Conservation (phyloP, 768 basidiomycete genomes). For the Pisolithus marmoratus region DNA sequence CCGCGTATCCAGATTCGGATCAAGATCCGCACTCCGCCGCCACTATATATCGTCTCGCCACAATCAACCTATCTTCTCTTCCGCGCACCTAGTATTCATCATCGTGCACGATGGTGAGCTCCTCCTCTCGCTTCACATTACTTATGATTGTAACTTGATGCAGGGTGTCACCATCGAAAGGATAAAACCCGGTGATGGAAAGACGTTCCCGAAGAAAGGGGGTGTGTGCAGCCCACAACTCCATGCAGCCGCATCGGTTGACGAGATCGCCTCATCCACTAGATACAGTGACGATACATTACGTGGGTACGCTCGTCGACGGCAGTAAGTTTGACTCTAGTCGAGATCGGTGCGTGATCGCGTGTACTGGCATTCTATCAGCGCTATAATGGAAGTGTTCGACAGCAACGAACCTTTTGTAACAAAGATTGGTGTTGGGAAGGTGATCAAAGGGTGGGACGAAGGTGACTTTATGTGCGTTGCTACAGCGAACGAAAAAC, state of each 20-base stretch:
- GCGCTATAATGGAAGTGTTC: constrained; percentile 5
- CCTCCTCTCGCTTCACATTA: constrained; percentile 1
- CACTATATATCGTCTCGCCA: constrained; percentile 31
- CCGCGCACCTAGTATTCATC: constrained; percentile 23
- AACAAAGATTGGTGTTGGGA: constrained; percentile 71
- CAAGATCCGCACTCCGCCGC: constrained; percentile 70
- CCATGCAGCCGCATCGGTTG: constrained; percentile 1
- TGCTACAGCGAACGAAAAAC: neutral
- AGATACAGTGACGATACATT: constrained; percentile 77
- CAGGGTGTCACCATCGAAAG: constrained; percentile 70
- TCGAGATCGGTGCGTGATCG: constrained; percentile 54
- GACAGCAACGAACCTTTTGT: constrained; percentile 55
- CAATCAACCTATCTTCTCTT: neutral
- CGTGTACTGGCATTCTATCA: neutral
- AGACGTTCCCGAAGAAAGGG: constrained; percentile 59
- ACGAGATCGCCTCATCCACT: constrained; percentile 20
- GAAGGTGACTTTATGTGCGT: constrained; percentile 50
- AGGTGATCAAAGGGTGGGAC: constrained; percentile 89
- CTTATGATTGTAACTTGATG: neutral
- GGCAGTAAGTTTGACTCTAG: constrained; percentile 73
- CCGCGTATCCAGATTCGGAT: constrained; percentile 45
- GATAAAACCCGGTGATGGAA: constrained; percentile 56
- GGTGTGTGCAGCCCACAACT: constrained; percentile 42
- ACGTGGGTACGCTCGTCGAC: constrained; percentile 63
- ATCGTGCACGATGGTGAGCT: constrained; percentile 27